Percentiles rank a stretch among this genome's conserved stretches.
phyloP scores from a whole-genome alignment of 139 green algal species.

The Diplosphaera chodatii region DNA sequence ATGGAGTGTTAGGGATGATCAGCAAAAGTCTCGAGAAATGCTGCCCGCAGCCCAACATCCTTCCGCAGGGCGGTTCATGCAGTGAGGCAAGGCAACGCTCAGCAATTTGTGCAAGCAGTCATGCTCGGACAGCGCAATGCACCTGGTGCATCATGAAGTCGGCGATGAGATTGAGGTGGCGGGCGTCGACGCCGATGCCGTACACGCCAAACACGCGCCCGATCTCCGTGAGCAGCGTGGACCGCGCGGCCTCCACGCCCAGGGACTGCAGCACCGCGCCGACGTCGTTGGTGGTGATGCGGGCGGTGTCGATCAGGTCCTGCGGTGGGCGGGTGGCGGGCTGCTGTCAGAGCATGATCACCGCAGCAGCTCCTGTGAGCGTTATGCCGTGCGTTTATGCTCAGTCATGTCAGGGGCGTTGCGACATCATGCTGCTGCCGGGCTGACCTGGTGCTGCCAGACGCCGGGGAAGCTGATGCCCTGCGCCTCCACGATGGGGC shows the following conservation, averaged over 20 bases:
- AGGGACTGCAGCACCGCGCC: conserved; percentile 67
- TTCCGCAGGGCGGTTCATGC: too few species aligned
- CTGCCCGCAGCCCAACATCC: too few species aligned
- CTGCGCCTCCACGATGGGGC: conserved; percentile 79
- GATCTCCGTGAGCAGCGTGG: conserved; percentile 80
- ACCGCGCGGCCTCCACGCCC: conserved; percentile 92
- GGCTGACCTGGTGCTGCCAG: conserved; percentile 38
- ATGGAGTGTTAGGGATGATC: too few species aligned
- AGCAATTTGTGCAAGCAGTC: too few species aligned
- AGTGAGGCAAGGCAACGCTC: too few species aligned
- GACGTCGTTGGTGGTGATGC: conserved; percentile 84
- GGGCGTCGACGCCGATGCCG: conserved; percentile 90
- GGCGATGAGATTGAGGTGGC: conserved; percentile 89
- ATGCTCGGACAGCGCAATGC: neutral
- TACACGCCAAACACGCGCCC: conserved; percentile 90
- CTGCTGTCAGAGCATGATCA: too few species aligned
- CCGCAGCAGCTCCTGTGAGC: too few species aligned
- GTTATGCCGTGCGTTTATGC: too few species aligned
- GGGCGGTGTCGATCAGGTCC: conserved; percentile 31
- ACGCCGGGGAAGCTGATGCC: conserved; percentile 84
- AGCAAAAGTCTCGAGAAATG: too few species aligned
- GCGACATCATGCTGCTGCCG: too few species aligned
- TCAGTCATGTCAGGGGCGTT: too few species aligned
- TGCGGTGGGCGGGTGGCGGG: too few species aligned
- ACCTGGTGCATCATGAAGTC: conserved; percentile 97